phyloP scores from a whole-genome alignment of 2,329 filamentous ascomycete species.

The Calycina marina region DNA sequence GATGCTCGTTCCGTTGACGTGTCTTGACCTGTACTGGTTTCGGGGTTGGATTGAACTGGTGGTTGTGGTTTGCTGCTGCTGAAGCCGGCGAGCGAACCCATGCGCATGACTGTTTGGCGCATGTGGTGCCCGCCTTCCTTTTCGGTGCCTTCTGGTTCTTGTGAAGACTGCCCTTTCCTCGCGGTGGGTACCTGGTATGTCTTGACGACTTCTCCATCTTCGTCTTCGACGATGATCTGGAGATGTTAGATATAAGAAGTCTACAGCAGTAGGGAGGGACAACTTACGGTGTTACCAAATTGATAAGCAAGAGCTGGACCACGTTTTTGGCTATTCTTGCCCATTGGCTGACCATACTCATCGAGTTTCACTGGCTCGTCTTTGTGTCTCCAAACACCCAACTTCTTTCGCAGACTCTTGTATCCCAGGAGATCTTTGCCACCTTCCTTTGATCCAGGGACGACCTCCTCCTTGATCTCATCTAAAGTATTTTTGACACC shows the following conservation, averaged over 20 bases:
- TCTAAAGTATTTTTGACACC: slow-evolving; percentile 26
- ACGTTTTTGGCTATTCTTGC: slow-evolving; percentile 30
- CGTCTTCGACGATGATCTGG: slow-evolving; percentile 74
- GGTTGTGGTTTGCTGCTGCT: slow-evolving; percentile 5
- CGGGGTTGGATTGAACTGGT: slow-evolving; percentile 3
- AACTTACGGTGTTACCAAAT: slow-evolving; percentile 60
- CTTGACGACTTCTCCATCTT: slow-evolving; percentile 75
- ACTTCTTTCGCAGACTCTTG: slow-evolving; percentile 19
- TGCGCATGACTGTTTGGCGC: slow-evolving; percentile 15
- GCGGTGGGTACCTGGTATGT: slow-evolving; percentile 56
- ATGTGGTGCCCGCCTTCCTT: slow-evolving; percentile 6
- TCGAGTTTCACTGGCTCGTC: slow-evolving; percentile 25
- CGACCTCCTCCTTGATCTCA: slow-evolving; percentile 23
- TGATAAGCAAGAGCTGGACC: slow-evolving; percentile 74
- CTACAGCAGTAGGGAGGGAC: not conserved
- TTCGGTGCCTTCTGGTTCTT: slow-evolving; percentile 4
- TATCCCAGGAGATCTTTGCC: slow-evolving; percentile 5
- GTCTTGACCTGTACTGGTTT: slow-evolving; percentile 1
- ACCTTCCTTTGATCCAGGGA: slow-evolving; percentile 21
- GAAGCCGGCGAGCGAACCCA: slow-evolving; percentile 18
- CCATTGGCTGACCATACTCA: slow-evolving; percentile 22
- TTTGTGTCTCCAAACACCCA: slow-evolving; percentile 21
- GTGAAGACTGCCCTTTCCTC: slow-evolving; percentile 5
- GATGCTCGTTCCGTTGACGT: not conserved
- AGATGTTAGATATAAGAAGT: slow-evolving; percentile 6